phyloP scores from a whole-genome alignment of 2,329 filamentous ascomycete genomes.

The Cladosporium sp. region DNA sequence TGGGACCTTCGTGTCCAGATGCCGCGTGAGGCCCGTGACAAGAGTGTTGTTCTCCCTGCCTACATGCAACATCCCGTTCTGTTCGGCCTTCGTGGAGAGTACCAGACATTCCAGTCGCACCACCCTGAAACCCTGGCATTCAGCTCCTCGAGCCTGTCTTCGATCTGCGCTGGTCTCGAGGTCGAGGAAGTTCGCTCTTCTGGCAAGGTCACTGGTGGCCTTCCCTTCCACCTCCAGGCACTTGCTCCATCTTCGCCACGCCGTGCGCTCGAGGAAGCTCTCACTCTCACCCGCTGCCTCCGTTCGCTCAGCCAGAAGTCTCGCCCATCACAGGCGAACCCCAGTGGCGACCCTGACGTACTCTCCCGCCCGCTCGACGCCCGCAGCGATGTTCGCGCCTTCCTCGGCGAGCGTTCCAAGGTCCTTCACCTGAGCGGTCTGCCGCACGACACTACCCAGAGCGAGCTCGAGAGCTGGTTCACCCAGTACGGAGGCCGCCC shows the following conservation, averaged over 20 bases:
- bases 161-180: conserved; percentile 97
- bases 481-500: conserved; percentile 97
- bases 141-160: conserved; percentile 89
- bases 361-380: conserved; percentile 95
- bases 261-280: conserved; percentile 95
- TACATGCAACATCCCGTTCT: conserved; percentile 98
- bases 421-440: conserved; percentile 97
- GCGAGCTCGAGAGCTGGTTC: conserved; percentile 98
- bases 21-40: conserved; percentile 95
- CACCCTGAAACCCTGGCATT: conserved; percentile 97
- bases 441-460: conserved; percentile 97
- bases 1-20: conserved; percentile 98
- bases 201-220: conserved; percentile 96
- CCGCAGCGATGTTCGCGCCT: conserved; percentile 91
- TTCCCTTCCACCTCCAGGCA: conserved; percentile 96
- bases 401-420: conserved; percentile 94
- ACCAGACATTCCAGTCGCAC: conserved; percentile 97
- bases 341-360: conserved; percentile 92
- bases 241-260: conserved; percentile 92
- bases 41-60: conserved; percentile 91
- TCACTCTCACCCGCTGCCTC: conserved; percentile 89
- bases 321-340: conserved; percentile 64
- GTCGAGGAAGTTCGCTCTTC: conserved; percentile 97
- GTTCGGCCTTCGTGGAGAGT: conserved; percentile 95
- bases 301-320: conserved; percentile 94